Percentiles rank a stretch among this genome's conserved stretches.
Conservation (phyloP, 2,329 filamentous ascomycete species). For the Ambrosiella xylebori region DNA sequence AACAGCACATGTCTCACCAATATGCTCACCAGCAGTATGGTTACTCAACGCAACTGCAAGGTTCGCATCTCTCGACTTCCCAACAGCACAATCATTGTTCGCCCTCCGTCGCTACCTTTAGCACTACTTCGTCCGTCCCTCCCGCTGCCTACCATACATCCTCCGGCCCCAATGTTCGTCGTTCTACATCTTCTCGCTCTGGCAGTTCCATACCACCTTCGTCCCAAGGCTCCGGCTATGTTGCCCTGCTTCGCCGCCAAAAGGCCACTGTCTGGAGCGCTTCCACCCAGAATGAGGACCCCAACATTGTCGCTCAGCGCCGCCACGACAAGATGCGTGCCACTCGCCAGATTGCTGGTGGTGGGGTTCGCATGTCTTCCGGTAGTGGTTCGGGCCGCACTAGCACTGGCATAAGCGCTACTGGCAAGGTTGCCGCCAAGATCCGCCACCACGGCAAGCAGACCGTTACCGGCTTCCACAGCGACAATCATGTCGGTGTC, state of each 20-base stretch:
- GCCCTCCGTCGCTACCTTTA: slow-evolving; percentile 50
- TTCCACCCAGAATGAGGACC: slow-evolving; percentile 80
- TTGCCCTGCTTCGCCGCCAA: slow-evolving; percentile 88
- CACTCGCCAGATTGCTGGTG: slow-evolving; percentile 62
- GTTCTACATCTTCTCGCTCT: slow-evolving; percentile 69
- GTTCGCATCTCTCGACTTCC: slow-evolving; percentile 14
- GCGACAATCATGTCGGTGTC: slow-evolving; percentile 54
- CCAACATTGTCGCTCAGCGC: slow-evolving; percentile 64
- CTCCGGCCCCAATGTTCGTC: slow-evolving; percentile 42
- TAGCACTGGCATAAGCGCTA: slow-evolving; percentile 43
- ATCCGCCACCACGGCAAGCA: slow-evolving; percentile 76
- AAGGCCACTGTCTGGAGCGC: slow-evolving; percentile 99
- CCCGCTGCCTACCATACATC: slow-evolving; percentile 38
- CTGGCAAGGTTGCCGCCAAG: slow-evolving; percentile 59
- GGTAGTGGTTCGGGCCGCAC: slow-evolving; percentile 31
- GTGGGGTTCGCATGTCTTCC: slow-evolving; percentile 25
- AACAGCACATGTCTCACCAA: slow-evolving; percentile 5
- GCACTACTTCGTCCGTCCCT: slow-evolving; percentile 51
- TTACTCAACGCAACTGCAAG: slow-evolving; percentile 16
- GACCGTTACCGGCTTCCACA: slow-evolving; percentile 61
- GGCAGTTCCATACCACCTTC: slow-evolving; percentile 26
- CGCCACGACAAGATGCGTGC: slow-evolving; percentile 76
- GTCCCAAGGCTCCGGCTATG: slow-evolving; percentile 53
- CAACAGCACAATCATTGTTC: slow-evolving; percentile 34
- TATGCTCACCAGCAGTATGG: slow-evolving; percentile 6